Evolutionary conservation across 371 early-diverging fungal genomes (phyloP), one percentile per base, ranked within the genome.

Genomic region (Mucor irregularis): DNA sequence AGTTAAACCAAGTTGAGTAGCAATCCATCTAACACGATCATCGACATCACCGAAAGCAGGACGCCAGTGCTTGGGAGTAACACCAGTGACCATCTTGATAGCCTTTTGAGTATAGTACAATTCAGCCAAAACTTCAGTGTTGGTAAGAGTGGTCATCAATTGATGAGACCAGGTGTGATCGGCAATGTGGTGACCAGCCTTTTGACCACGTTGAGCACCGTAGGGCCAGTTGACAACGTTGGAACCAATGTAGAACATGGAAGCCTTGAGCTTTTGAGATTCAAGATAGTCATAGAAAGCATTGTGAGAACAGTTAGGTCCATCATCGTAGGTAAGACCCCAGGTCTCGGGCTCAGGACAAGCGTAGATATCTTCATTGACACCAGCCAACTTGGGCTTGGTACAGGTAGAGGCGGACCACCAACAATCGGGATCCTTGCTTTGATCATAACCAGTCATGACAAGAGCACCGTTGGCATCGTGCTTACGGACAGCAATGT

Each of bases 101-200:
- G 82, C 80, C 69, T 82, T 71, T 61, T 73, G 83, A 47, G 89
- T 90, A 62, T 83, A 90, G 62, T 83, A 78, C 51, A 88, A 62
- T 61, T 91, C 91, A 49, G 88, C 85, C 43, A 91, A 74, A 43
- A 90, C 80, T 61, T 87, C 81, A 29, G 81, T 76, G 58, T 87
- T 88, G 30, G 81, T 78, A 62, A 87, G 66, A 16, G 85, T 74
- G 31, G 89, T 88, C 62, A 85, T 73, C 40, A 81, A 74, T 38
- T 72, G 68, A 54, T 91, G 92, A 44, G 78, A 69, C 88, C 87
- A 90, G 16, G 89, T 85, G 61, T 90, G 90, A 33, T 79, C 75
- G 14, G 83, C 89, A 64, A 90, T 83, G 14, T 87, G 84, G 51
- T 89, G 89, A 31, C 87, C 89, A 50, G 75, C 73, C 52, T 68